phyloP scores from a whole-genome alignment of 257 asterid species.

The Petunia secreta region DNA sequence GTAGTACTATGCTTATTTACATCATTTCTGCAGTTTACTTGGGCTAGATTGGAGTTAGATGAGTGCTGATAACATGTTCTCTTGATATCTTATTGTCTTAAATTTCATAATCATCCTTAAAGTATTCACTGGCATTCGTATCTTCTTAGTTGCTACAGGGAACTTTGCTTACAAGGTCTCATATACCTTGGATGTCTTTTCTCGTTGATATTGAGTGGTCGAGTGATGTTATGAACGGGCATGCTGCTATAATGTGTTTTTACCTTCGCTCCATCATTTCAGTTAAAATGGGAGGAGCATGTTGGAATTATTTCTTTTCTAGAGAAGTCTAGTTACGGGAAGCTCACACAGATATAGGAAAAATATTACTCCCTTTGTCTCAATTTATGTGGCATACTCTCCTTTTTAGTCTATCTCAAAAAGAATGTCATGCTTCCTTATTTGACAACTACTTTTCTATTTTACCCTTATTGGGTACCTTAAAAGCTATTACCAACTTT shows the following conservation, averaged over 20 bases:
- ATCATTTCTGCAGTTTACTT: neutral
- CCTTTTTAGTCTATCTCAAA: no score
- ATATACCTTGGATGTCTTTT: neutral
- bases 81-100: neutral
- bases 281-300: neutral
- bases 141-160: neutral
- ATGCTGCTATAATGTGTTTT: conserved; percentile 13
- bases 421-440: no score
- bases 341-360: neutral
- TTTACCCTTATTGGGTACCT: no score
- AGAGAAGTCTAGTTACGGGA: conserved; percentile 19
- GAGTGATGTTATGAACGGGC: neutral
- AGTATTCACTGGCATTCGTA: neutral
- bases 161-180: conserved; percentile 6
- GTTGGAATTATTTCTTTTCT: neutral
- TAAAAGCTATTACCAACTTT: no score
- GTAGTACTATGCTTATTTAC: neutral
- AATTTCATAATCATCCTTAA: neutral
- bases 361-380: neutral
- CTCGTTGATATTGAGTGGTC: neutral
- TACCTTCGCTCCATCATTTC: neutral
- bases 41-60: conserved; percentile 7
- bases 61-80: neutral
- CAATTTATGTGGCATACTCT: no score
- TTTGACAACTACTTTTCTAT: no score